phyloP scores from a whole-genome alignment of 805 yeast species.

The Candida nemodendra region DNA sequence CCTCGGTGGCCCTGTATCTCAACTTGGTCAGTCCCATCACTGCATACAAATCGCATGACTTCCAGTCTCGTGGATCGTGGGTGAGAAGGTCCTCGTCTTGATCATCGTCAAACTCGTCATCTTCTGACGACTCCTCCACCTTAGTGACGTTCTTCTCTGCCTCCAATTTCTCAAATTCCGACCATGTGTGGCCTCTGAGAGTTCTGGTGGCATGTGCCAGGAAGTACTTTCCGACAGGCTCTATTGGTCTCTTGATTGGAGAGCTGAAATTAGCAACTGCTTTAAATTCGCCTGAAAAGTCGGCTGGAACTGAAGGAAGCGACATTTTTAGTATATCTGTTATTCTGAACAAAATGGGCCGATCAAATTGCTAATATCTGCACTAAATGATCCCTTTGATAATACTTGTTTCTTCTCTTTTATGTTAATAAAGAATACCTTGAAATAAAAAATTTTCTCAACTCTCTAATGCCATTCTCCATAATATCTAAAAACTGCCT shows the following conservation, averaged over 20 bases:
- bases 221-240: slow-evolving; percentile 95
- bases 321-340: slow-evolving; percentile 29
- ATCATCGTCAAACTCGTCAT: slow-evolving; percentile 72
- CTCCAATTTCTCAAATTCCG: slow-evolving; percentile 91
- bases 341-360: too few species aligned
- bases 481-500: too few species aligned
- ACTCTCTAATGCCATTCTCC: too few species aligned
- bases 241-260: slow-evolving; percentile 77
- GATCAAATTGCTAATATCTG: too few species aligned
- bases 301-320: slow-evolving; percentile 54
- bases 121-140: slow-evolving; percentile 62
- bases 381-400: too few species aligned
- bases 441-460: slow-evolving; percentile 3
- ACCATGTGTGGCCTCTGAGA: slow-evolving; percentile 96
- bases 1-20: slow-evolving; percentile 88
- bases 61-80: slow-evolving; percentile 98
- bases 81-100: slow-evolving; percentile 66
- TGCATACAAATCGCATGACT: slow-evolving; percentile 91
- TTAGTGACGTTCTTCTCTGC: slow-evolving; percentile 81
- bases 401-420: too few species aligned
- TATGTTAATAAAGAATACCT: too few species aligned
- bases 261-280: slow-evolving; percentile 51
- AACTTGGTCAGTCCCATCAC: slow-evolving; percentile 91
- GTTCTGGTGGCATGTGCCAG: slow-evolving; percentile 96
- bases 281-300: slow-evolving; percentile 47